Evolutionary conservation across 1,284 basidiomycete species (phyloP).

Genomic region (Moniliophthora roreri): DNA sequence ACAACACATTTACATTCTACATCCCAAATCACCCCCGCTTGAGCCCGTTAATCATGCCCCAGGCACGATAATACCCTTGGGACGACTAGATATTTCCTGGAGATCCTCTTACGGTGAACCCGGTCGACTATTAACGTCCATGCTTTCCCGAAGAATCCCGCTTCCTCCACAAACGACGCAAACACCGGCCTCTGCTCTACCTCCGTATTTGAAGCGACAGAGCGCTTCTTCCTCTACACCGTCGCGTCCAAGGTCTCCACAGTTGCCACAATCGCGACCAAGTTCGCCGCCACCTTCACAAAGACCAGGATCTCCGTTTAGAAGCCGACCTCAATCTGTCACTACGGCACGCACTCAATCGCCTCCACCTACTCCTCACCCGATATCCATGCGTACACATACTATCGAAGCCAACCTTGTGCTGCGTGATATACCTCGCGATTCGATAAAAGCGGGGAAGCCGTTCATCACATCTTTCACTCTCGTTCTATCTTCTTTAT

Average conservation of each 20-base stretch:
- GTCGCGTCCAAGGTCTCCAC: slow-evolving; percentile 55
- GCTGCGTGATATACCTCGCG: slow-evolving; percentile 48
- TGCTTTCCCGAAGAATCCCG: slow-evolving; percentile 72
- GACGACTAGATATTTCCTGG: slow-evolving; percentile 83
- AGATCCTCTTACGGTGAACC: slow-evolving; percentile 78
- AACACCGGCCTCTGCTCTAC: slow-evolving; percentile 65
- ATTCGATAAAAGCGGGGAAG: slow-evolving; percentile 46
- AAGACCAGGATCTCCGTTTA: slow-evolving; percentile 53
- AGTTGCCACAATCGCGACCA: slow-evolving; percentile 49
- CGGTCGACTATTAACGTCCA: slow-evolving; percentile 80
- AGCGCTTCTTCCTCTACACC: slow-evolving; percentile 34
- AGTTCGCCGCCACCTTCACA: slow-evolving; percentile 39
- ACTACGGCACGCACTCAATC: slow-evolving; percentile 33
- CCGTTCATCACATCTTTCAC: slow-evolving; percentile 58
- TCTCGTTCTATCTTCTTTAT: slow-evolving; percentile 45
- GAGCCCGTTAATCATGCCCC: slow-evolving; percentile 56
- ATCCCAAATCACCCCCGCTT: slow-evolving; percentile 44
- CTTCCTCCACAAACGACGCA: slow-evolving; percentile 40
- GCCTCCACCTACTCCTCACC: slow-evolving; percentile 28
- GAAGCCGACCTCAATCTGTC: slow-evolving; percentile 39
- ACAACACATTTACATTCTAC: slow-evolving; percentile 83
- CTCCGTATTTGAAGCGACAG: slow-evolving; percentile 65
- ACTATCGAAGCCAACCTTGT: slow-evolving; percentile 63
- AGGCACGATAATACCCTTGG: slow-evolving; percentile 74
- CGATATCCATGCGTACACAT: slow-evolving; percentile 20